Evolutionary conservation across 345 rosid genomes (phyloP).

Genomic region (Clausena lansium): DNA sequence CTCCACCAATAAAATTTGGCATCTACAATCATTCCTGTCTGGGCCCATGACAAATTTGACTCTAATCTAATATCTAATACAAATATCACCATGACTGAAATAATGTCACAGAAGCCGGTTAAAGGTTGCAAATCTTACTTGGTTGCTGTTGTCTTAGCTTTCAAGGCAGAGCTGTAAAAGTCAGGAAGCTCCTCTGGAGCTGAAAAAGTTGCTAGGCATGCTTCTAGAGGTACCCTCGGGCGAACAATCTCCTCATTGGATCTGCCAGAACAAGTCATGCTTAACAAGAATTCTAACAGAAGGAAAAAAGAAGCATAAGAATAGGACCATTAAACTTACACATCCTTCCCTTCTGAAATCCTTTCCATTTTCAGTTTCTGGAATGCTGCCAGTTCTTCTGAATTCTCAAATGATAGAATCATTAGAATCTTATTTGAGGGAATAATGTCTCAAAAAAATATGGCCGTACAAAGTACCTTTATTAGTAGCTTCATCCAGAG

Average conservation of each 20-base stretch:
- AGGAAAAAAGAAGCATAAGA: slow-evolving; percentile 16
- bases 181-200: slow-evolving; percentile 80
- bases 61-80: background rate
- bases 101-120: background rate
- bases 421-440: background rate
- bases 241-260: slow-evolving; percentile 76
- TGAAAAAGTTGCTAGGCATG: slow-evolving; percentile 84
- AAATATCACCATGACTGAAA: background rate
- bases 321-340: slow-evolving; percentile 52
- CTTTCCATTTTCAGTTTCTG: slow-evolving; percentile 64
- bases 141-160: slow-evolving; percentile 78
- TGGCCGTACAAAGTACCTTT: slow-evolving; percentile 46
- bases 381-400: slow-evolving; percentile 80
- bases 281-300: slow-evolving; percentile 23
- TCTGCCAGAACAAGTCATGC: slow-evolving; percentile 43
- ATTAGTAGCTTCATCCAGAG: slow-evolving; percentile 82
- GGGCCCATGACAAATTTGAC: background rate
- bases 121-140: slow-evolving; percentile 55
- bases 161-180: slow-evolving; percentile 89
- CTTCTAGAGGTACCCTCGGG: slow-evolving; percentile 93
- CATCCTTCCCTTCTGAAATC: slow-evolving; percentile 61
- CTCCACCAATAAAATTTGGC: background rate
- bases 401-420: slow-evolving; percentile 29
- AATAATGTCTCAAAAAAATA: slow-evolving; percentile 15
- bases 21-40: background rate